Evolutionary conservation across 1,139 yeast genomes (phyloP), one percentile per base, ranked within the genome.

Genomic region (Barnettozyma hawaiiensis): DNA sequence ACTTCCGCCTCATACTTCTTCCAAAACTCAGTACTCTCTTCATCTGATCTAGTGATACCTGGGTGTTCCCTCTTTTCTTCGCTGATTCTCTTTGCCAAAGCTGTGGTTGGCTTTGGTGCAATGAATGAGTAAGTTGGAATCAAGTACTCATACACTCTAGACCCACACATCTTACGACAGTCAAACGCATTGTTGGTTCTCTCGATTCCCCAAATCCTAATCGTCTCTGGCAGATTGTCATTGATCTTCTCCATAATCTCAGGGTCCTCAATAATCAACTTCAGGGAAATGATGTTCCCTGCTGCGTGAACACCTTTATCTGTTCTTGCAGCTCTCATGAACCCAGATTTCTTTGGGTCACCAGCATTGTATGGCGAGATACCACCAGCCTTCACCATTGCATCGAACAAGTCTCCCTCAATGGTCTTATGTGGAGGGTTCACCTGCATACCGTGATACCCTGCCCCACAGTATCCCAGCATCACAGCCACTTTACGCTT

Each of bases 261-360:
- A n/a, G 73, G 76, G 57, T 90, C 97, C 60, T 90, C 97, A 45
- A 90, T 76, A 55, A 90, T 89, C 70, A 92, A 69, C 61, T 92
- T 92, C 56, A 87, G 70, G 8, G 96, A 85, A 35, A 94, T 78
- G 24, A 92, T 89, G 60, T 92, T 92, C 22, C 98, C 97, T 5
- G 97, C 97, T 21, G 99, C 98, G 64, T 92, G 99, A 14, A 92
- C 99, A 48, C 98, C 99, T 64, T 92, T 94, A 62, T 92, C 99
- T 5, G 99, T 92, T 64, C 98, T 75, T 4, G 98, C 98, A 37
- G 97, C 96, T 57, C 99, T 76, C 85, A 86, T 84, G 57, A 94
- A 85, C 0, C 94, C 90, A 44, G 82, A 81, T 60, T 92, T 92
- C 61, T 86, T 89, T 53, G 94, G 78, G 61, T 92, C 98, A 49